These are phyloP conservation scores for Neurospora sp. DNA, from an alignment of 495 filamentous ascomycete genomes.

Conservation along the genomic window DNA sequence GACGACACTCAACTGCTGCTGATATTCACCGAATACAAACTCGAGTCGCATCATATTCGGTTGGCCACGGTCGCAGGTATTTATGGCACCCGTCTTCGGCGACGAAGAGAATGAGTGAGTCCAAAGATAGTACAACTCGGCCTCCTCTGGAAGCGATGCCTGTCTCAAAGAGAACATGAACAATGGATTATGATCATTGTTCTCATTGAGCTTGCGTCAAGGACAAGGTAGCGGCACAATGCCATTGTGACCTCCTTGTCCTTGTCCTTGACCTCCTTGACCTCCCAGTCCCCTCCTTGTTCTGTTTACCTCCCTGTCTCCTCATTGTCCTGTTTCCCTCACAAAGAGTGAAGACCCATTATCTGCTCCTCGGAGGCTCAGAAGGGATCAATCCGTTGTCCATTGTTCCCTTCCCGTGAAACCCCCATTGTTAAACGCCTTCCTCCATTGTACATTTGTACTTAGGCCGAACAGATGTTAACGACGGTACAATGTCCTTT, in stretches of 20 bases:
- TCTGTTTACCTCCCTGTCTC: too few species aligned
- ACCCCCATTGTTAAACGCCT: background rate
- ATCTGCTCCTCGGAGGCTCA: too few species aligned
- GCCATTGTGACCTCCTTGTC: background rate
- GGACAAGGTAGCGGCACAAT: background rate
- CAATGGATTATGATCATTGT: background rate
- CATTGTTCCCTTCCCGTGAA: background rate
- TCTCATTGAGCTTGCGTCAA: background rate
- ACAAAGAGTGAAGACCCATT: too few species aligned
- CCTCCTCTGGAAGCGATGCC: background rate
- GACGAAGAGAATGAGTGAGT: background rate
- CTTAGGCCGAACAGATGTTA: too few species aligned
- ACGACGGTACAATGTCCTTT: background rate
- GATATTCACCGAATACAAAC: background rate
- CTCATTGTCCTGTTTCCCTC: too few species aligned
- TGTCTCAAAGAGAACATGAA: background rate
- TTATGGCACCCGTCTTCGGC: background rate
- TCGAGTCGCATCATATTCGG: background rate
- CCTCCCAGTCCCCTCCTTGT: too few species aligned
- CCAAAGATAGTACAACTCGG: background rate
- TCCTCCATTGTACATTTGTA: background rate
- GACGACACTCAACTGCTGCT: background rate
- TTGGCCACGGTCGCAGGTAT: background rate
- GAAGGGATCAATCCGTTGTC: background rate
- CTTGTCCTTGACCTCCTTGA: background rate